A percentile compares a stretch with the other conserved stretches of the same genome.
Evolutionary conservation across 345 rosid genomes (phyloP).

Genomic region (Arabidopsis thaliana): DNA sequence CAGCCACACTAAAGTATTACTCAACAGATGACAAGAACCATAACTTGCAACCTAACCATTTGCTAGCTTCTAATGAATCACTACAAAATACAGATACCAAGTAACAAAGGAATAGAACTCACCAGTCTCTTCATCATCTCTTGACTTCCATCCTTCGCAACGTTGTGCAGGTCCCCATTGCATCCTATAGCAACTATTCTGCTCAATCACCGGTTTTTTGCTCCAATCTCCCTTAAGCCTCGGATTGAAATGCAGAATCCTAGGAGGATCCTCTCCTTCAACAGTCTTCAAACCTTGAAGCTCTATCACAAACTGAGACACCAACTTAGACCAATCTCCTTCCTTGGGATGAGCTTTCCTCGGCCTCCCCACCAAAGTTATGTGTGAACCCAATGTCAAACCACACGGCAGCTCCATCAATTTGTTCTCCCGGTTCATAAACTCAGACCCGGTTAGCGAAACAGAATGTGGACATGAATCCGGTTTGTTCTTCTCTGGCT

Average conservation of each 20-base stretch:
- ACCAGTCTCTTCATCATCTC: slow-evolving; percentile 87
- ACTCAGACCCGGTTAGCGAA: slow-evolving; percentile 63
- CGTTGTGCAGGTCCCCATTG: slow-evolving; percentile 90
- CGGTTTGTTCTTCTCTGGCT: slow-evolving; percentile 49
- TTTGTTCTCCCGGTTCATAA: slow-evolving; percentile 49
- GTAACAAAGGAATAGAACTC: slow-evolving; percentile 14
- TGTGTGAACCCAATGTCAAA: slow-evolving; percentile 81
- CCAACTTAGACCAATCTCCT: slow-evolving; percentile 57
- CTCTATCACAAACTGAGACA: slow-evolving; percentile 89
- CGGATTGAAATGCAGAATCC: slow-evolving; percentile 88
- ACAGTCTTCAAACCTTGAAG: slow-evolving; percentile 82
- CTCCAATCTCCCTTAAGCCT: slow-evolving; percentile 96
- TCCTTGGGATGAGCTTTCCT: slow-evolving; percentile 59
- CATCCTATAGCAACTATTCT: slow-evolving; percentile 93
- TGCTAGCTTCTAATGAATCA: too few species aligned
- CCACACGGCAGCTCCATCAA: slow-evolving; percentile 85
- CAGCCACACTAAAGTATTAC: slow-evolving; percentile 42
- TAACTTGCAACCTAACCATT: neutral
- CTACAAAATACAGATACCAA: neutral
- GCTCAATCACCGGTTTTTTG: slow-evolving; percentile 81
- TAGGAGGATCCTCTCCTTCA: slow-evolving; percentile 97
- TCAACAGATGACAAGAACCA: slow-evolving; percentile 8
- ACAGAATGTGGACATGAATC: slow-evolving; percentile 72
- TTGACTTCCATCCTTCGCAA: slow-evolving; percentile 86
- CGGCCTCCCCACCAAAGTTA: slow-evolving; percentile 89